Base-by-base conservation (phyloP, 257 asterid genomes). In the Nicotiana otophora region DNA sequence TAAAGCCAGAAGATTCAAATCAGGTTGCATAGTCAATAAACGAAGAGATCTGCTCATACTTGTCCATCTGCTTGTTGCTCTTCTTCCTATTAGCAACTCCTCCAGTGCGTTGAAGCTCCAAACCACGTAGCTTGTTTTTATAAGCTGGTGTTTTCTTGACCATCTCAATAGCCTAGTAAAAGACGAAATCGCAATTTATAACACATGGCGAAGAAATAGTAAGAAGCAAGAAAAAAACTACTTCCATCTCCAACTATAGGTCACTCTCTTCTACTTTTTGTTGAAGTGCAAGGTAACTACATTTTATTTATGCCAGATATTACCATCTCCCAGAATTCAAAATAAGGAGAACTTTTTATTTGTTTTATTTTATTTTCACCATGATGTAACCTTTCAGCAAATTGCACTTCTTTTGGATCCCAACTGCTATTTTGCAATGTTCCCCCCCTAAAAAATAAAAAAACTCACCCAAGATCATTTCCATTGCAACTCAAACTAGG, bases 141-240 rank as follows among this genome's bases (percentile, higher is more conserved):
- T 90, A 96, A 62, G 99, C 97, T 34, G 97, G 98, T 74, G 98
- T 93, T 87, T 86, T 96, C 92, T 92, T 96, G 79, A 96, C 99
- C 98, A 92, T 93, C 87, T 96, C 98, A 83, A 96, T 74, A 78
- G 98, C 98, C 99, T 96, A 90, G 83, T 87, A 86, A 28, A 34
- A 76, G 66, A 78, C 86, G 83, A 86, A 46, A 74, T 48, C 26
- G 16, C 26, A 74, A 74, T 53, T 74, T 23, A 46, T 7, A 74
- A 48, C 26, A 48, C 63, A 48, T 26, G 62, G 26, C 16, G 8
- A 48, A 48, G 63, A 12, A 26, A 17, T 7, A 46, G 20, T 14
- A 15, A 74, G 62, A 48, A 74, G 42, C 26, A 31, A 74, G 58
- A 48, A 48, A 74, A 74, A 6, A 48, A 48, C 62, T 23, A 72